Conservation (phyloP, 306 rosid species). For the Vigna mungo region DNA sequence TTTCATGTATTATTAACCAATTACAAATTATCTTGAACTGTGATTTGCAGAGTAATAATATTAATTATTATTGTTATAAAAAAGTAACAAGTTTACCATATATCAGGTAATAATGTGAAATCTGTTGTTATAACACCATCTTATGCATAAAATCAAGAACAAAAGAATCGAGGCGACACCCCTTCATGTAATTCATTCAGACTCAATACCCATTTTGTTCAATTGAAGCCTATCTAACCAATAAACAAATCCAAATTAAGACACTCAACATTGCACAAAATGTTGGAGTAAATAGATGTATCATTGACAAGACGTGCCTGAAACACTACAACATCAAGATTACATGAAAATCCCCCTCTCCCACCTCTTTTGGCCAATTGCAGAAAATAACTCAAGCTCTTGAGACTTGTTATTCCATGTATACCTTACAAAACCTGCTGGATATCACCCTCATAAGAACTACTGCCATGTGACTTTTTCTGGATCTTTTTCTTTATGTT, state of each 20-base stretch:
- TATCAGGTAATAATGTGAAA: no score
- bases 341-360: background rate
- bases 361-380: background rate
- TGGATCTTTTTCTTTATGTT: constrained; percentile 45
- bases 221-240: background rate
- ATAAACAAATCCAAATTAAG: constrained; percentile 2
- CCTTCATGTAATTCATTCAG: background rate
- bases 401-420: constrained; percentile 35
- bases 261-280: background rate
- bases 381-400: constrained; percentile 39
- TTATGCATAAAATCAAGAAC: no score
- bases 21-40: no score
- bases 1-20: no score
- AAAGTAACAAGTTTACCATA: no score
- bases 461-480: constrained; percentile 40
- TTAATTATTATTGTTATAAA: no score
- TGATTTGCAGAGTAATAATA: no score
- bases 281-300: constrained; percentile 19
- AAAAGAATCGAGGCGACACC: no score
- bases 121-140: no score
- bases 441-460: constrained; percentile 41
- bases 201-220: background rate
- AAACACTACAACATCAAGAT: background rate
- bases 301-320: constrained; percentile 30
- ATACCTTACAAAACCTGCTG: constrained; percentile 44